Evolutionary conservation across 805 yeast species (phyloP).

Genomic region (Yarrowia divulgata): DNA sequence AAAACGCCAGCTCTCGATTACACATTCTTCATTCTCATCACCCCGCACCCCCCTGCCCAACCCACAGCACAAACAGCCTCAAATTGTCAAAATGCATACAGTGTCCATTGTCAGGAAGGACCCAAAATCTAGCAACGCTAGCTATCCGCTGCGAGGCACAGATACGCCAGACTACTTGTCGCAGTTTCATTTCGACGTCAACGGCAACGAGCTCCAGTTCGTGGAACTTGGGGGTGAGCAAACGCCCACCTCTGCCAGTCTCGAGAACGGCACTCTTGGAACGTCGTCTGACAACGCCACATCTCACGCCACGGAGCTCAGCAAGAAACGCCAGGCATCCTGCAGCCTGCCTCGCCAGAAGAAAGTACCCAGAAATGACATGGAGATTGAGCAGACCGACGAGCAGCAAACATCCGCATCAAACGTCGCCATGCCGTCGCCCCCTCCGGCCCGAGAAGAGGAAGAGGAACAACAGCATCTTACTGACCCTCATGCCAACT

Average conservation of each 20-base stretch:
- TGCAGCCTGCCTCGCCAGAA: conserved; percentile 34
- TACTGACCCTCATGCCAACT: conserved; percentile 47
- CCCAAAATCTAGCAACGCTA: conserved; percentile 32
- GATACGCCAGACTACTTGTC: conserved; percentile 36
- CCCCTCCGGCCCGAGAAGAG: conserved; percentile 37
- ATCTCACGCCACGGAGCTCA: background rate
- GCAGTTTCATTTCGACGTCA: conserved; percentile 37
- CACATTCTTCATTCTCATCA: background rate
- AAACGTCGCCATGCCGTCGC: conserved; percentile 38
- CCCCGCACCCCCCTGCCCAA: conserved; percentile 20
- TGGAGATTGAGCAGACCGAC: conserved; percentile 33
- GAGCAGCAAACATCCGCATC: conserved; percentile 36
- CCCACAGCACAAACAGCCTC: conserved; percentile 10
- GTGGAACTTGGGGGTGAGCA: conserved; percentile 29
- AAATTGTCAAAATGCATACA: conserved; percentile 26
- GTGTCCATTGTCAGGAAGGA: conserved; percentile 33
- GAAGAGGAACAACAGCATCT: conserved; percentile 34
- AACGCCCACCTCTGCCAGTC: background rate
- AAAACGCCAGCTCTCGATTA: background rate
- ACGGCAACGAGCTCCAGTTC: conserved; percentile 38
- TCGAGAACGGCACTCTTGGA: background rate
- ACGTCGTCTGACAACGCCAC: background rate
- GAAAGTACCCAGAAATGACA: conserved; percentile 30
- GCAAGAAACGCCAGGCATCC: conserved; percentile 28
- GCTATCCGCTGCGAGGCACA: conserved; percentile 35